Base-by-base conservation (phyloP, 2,329 filamentous ascomycete genomes). In the Microdochium nivale region DNA sequence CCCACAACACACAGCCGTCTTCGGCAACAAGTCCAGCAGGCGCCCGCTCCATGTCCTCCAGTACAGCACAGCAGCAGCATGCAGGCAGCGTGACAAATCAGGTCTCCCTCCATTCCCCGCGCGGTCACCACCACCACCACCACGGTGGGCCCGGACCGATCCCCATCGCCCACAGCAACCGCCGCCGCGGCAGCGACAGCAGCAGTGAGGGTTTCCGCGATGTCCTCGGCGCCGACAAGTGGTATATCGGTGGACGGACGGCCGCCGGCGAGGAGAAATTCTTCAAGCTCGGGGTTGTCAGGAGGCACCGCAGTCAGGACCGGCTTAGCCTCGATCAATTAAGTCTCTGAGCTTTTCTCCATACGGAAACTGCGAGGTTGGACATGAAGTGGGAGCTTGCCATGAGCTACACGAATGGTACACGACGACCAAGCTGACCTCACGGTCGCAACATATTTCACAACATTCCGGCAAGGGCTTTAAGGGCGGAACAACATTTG, bases 201-300 rank as follows among this genome's bases (percentile, higher is more conserved):
- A 86, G 81, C 56, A 84, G 78, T 50, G 87, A 90, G 61, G 87
- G 87, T 1, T 90, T 90, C 65, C 74, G 86, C 50, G 87, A 90
- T 55, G 84, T 83, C 33, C 67, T 83, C 48, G 86, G 84, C 2
- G 79, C 80, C 1, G 87, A 91, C 57, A 90, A 88, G 69, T 89
- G 87, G 85, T 91, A 90, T 62, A 87, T 91, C 51, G 87, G 87
- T 23, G 87, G 87, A 7, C 73, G 86, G 62, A 90, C 87, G 25
- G 86, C 87, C 1, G 77, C 71, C 1, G 87, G 87, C n/a, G 87
- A 91, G 62, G 87, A 91, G 65, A 80, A 81, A 61, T 90, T 89
- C 70, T 91, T 90, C 67, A 89, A 89, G 70, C 71, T 91, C 46
- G 87, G 86, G 44, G 87, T 91, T 57, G 82, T 91, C 48, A 80